Evolutionary conservation across 2,329 filamentous ascomycete species (phyloP), one percentile per base, ranked within the genome.

Genomic region (Didymella segeticola): DNA sequence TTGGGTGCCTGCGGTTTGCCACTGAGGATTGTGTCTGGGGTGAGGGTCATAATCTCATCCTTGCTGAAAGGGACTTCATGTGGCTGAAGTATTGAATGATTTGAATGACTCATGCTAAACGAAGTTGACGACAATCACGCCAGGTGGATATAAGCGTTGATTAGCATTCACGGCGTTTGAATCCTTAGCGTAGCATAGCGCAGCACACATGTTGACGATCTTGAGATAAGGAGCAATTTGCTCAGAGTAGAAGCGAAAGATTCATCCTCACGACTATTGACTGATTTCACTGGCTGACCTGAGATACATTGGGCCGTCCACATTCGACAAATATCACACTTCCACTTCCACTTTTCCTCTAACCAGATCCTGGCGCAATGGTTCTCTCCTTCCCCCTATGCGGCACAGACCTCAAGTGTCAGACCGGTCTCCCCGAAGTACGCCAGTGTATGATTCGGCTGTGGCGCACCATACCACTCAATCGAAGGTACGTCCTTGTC

Each of bases 51-150:
- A 69, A 70, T 31, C 11, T 70, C 31, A 64, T 70, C 31, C 53
- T 70, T n/a, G 67, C 67, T 9, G 60, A 68, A 17, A 60, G 64
- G 30, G 66, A 69, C 30, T 70, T 70, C 26, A 67, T 68, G 37
- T 70, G 68, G 68, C 46, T 70, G 17, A 55, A 56, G 33, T 70
- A 67, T 53, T 63, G 57, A 22, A 25, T 11, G 14, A 39, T 11
- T 25, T 15, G 12, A 23, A 20, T 31, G 17, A 19, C 27, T 14
- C 5, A 46, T 5, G 30, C 26, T 46, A 12, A 34, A 36, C 10
- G 31, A 37, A 17, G 25, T 41, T 20, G 34, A 46, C 23, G 23
- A 29, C 37, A 27, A 19, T 37, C 15, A 29, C 4, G 15, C n/a
- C 14, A 26, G 39, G 43, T 29, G 43, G 19, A 19, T 12, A 43